Evolutionary conservation across 2,329 filamentous ascomycete genomes (phyloP).

Genomic region (Cladorrhinum sp.): DNA sequence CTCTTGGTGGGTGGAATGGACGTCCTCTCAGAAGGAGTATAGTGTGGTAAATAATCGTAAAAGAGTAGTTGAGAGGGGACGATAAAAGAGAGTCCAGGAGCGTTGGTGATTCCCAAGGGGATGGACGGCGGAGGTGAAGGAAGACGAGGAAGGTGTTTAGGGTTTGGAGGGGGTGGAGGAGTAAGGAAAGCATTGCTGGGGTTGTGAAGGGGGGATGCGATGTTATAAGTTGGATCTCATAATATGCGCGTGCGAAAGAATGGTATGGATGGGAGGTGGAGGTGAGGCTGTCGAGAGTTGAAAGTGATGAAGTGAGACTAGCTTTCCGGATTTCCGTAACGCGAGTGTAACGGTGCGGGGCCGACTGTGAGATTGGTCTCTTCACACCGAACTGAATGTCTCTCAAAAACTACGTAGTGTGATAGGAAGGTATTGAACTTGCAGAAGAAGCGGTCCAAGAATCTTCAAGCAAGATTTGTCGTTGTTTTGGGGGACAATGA

Average conservation of each 20-base stretch:
- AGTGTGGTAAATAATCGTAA: constrained; percentile 60
- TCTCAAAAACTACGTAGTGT: no score
- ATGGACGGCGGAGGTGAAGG: constrained; percentile 47
- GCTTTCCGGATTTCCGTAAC: neutral
- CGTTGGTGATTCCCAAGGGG: constrained; percentile 48
- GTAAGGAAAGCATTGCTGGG: neutral
- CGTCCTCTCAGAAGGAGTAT: constrained; percentile 66
- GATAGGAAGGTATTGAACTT: no score
- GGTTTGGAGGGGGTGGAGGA: neutral
- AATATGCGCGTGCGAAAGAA: neutral
- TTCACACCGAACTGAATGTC: no score
- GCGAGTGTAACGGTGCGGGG: neutral
- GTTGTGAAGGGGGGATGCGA: no score
- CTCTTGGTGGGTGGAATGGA: constrained; percentile 56
- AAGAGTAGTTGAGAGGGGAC: constrained; percentile 65
- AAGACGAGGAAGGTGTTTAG: constrained; percentile 36
- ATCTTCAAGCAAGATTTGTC: no score
- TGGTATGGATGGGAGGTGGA: neutral
- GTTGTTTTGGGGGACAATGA: no score
- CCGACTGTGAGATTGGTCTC: neutral
- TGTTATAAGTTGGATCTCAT: neutral
- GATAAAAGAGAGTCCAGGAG: constrained; percentile 62
- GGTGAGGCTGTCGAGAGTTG: neutral
- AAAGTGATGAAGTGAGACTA: neutral
- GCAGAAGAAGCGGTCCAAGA: no score